Percentiles rank a stretch among this genome's conserved stretches.
Conservation (phyloP, 75 land plant species). For the Ceratopteris richardii region DNA sequence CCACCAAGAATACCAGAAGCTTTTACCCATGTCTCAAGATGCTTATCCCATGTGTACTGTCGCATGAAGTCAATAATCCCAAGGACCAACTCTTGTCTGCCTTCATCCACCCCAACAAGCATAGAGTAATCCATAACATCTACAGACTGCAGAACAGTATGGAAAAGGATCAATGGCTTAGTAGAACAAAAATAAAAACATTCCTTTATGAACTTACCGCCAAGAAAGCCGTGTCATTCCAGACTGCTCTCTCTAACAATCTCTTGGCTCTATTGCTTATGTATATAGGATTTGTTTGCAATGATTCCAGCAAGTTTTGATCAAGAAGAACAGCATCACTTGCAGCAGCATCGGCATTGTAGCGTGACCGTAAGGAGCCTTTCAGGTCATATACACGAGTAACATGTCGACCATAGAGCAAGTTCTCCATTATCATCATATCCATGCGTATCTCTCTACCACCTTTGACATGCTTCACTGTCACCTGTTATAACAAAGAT, state of each 20-base stretch:
- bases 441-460: conserved; percentile 87
- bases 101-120: conserved; percentile 79
- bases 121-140: conserved; percentile 97
- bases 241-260: conserved; percentile 79
- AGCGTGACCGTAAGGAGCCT: conserved; percentile 86
- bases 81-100: conserved; percentile 71
- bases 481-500: conserved; percentile 27
- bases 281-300: conserved; percentile 84
- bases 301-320: conserved; percentile 68
- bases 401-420: conserved; percentile 54
- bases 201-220: conserved; percentile 43
- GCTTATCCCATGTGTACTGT: conserved; percentile 99
- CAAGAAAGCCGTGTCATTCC: conserved; percentile 90
- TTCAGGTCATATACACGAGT: conserved; percentile 83
- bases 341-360: conserved; percentile 71
- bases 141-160: conserved; percentile 75
- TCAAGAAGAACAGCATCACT: conserved; percentile 69
- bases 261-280: conserved; percentile 86
- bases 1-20: conserved; percentile 98
- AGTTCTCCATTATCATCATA: conserved; percentile 96
- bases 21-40: conserved; percentile 94
- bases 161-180: conserved; percentile 10
- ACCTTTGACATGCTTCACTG: conserved; percentile 50
- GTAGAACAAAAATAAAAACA: neutral
- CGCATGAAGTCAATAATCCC: conserved; percentile 97